A percentile compares a stretch with the other conserved stretches of the same genome.
Conservation (phyloP, 306 rosid genomes). For the Betula pendula region DNA sequence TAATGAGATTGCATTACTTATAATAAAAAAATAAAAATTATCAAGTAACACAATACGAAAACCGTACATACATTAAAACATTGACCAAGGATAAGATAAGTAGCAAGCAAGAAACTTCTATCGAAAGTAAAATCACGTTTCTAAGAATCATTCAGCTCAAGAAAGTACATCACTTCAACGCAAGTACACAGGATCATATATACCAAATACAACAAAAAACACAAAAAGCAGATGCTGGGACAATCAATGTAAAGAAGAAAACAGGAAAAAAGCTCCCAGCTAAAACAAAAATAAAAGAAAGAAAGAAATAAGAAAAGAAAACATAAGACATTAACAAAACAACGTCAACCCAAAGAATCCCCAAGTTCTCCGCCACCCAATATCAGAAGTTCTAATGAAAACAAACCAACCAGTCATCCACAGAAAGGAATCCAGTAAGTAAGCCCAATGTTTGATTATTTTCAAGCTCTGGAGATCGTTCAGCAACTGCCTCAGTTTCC, state of each 20-base stretch:
- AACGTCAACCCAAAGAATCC: background rate
- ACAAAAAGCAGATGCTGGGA: background rate
- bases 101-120: background rate
- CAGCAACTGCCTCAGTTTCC: slow-evolving; percentile 78
- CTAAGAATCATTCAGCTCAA: background rate
- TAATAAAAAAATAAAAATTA: too few relatives aligned
- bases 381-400: background rate
- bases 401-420: slow-evolving; percentile 79
- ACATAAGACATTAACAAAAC: background rate
- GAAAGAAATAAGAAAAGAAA: slow-evolving; percentile 13
- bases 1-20: too few relatives aligned
- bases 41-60: too few relatives aligned
- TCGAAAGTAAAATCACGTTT: background rate
- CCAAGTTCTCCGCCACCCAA: background rate
- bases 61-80: too few relatives aligned
- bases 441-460: slow-evolving; percentile 89
- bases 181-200: too few relatives aligned
- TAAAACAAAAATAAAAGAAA: background rate
- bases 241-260: background rate
- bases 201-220: too few relatives aligned
- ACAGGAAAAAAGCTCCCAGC: background rate
- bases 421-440: slow-evolving; percentile 89
- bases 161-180: background rate
- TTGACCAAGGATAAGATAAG: background rate
- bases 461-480: slow-evolving; percentile 78